Conservation (phyloP, 805 yeast species). For the Ogataea ganodermae region DNA sequence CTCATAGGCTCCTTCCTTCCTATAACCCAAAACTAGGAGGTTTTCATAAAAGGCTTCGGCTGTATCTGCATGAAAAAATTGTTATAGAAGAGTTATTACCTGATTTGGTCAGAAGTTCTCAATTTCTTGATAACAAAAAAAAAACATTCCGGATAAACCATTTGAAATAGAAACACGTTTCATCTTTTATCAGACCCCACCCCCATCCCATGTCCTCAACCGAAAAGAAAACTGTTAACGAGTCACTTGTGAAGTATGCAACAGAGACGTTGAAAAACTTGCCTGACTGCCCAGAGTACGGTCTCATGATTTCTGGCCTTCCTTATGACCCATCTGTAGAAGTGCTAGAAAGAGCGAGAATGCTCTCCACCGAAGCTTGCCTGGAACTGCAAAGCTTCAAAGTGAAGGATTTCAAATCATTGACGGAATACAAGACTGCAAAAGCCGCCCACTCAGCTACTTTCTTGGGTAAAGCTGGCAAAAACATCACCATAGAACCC, state of each 20-base stretch:
- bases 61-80: no score
- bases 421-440: constrained; percentile 35
- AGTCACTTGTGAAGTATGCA: constrained; percentile 21
- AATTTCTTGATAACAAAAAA: no score
- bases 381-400: constrained; percentile 7
- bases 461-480: constrained; percentile 52
- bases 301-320: constrained; percentile 55
- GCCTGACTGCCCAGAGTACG: constrained; percentile 44
- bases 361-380: constrained; percentile 39
- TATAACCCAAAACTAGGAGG: no score
- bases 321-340: constrained; percentile 38
- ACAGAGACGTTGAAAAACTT: constrained; percentile 19
- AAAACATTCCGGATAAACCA: no score
- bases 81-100: no score
- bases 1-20: no score
- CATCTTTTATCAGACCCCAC: no score
- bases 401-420: constrained; percentile 20
- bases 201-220: no score
- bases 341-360: constrained; percentile 37
- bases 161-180: no score
- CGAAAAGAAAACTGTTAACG: neutral
- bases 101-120: no score
- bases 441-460: constrained; percentile 39
- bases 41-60: no score
- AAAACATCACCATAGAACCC: constrained; percentile 41